Conservation (phyloP, 306 rosid species). For the Calophaca sinica region DNA sequence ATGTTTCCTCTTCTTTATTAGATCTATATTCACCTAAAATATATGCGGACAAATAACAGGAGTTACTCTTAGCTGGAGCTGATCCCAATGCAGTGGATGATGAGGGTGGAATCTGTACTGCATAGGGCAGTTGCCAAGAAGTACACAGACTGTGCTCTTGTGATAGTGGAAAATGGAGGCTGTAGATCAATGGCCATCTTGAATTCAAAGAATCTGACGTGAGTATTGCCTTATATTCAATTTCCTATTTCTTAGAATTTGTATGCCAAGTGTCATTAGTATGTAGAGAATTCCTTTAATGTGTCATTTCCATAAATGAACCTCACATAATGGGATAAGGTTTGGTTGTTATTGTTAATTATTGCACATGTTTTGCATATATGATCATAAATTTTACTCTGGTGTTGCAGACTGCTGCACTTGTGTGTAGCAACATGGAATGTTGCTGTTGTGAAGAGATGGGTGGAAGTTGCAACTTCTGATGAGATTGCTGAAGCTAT, state of each 20-base stretch:
- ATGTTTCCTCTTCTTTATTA: conserved; percentile 41
- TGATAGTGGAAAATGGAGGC: conserved; percentile 95
- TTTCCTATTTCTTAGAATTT: conserved; percentile 25
- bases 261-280: background rate
- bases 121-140: conserved; percentile 95
- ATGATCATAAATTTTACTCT: conserved; percentile 41
- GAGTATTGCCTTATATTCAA: conserved; percentile 49
- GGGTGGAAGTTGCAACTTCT: conserved; percentile 89
- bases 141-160: conserved; percentile 93
- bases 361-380: conserved; percentile 36
- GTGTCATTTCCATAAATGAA: conserved; percentile 28
- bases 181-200: conserved; percentile 84
- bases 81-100: conserved; percentile 97
- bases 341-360: conserved; percentile 19
- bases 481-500: conserved; percentile 87
- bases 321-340: conserved; percentile 22
- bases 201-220: conserved; percentile 89
- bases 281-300: conserved; percentile 21
- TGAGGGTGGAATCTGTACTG: conserved; percentile 95
- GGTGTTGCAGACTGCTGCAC: conserved; percentile 83
- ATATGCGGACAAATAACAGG: conserved; percentile 64
- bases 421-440: conserved; percentile 95
- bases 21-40: conserved; percentile 39
- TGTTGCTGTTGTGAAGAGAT: conserved; percentile 90
- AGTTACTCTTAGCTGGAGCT: conserved; percentile 90